Evolutionary conservation across 305 asterid species (phyloP).

Genomic region (Rubia peregrina): DNA sequence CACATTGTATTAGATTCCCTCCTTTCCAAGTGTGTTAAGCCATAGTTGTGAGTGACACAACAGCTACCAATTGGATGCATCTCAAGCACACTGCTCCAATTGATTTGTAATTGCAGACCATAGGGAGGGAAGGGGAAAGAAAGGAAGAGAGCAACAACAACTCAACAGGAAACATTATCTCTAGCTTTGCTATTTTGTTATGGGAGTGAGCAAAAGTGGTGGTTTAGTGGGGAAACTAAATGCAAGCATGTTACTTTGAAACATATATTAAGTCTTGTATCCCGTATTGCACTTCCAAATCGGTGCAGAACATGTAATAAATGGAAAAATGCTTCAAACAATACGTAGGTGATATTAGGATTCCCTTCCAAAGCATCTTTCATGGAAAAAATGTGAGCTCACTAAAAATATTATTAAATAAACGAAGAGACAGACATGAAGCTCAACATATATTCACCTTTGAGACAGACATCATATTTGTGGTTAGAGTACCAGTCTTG

Average conservation of each 20-base stretch:
- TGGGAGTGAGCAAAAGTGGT: background rate
- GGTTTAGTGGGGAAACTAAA: background rate
- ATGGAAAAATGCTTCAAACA: conserved; percentile 1
- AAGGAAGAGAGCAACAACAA: background rate
- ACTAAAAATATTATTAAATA: conserved; percentile 16
- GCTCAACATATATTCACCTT: conserved; percentile 45
- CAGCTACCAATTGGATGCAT: background rate
- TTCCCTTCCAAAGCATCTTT: background rate
- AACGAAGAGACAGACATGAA: conserved; percentile 14
- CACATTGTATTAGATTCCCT: background rate
- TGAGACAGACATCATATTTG: conserved; percentile 99
- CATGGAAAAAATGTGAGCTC: background rate
- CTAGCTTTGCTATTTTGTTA: background rate
- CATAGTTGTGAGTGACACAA: background rate
- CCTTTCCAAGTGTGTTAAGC: background rate
- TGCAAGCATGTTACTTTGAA: background rate
- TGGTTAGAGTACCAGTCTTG: conserved; percentile 98
- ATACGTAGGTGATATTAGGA: background rate
- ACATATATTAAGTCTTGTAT: background rate
- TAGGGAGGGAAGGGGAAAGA: background rate
- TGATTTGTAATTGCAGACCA: background rate
- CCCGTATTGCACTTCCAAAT: background rate
- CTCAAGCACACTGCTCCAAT: background rate
- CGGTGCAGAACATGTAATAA: background rate
- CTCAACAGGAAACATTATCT: background rate